Percentiles rank a stretch among this genome's conserved stretches.
Evolutionary conservation across 2,329 filamentous ascomycete species (phyloP).

Genomic region (Teratosphaeriaceae sp.): DNA sequence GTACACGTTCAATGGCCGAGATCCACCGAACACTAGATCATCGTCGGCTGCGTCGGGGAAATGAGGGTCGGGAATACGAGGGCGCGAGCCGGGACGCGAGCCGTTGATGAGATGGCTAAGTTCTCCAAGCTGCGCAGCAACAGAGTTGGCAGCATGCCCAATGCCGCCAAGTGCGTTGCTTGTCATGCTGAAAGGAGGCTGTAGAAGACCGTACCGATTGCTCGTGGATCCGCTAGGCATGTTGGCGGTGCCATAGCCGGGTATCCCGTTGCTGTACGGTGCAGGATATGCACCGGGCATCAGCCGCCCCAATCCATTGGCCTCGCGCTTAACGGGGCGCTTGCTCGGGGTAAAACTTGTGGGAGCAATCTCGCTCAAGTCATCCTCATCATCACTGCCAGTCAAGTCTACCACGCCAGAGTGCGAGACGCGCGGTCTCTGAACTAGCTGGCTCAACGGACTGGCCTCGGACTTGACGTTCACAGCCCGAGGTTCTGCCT

Average conservation of each 20-base stretch:
- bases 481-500: conserved; percentile 8
- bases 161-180: conserved; percentile 6
- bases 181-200: not conserved
- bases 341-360: conserved; percentile 17
- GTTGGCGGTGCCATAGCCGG: not conserved
- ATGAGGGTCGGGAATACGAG: too few relatives aligned
- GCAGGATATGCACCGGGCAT: conserved; percentile 20
- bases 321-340: conserved; percentile 6
- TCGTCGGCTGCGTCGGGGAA: conserved; percentile 19
- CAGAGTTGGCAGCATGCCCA: conserved; percentile 2
- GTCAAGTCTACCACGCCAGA: conserved; percentile 27
- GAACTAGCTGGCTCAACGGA: conserved; percentile 9
- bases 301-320: conserved; percentile 1
- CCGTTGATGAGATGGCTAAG: conserved; percentile 15
- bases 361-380: conserved; percentile 18
- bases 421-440: conserved; percentile 10
- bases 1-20: conserved; percentile 17
- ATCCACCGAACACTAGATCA: conserved; percentile 15
- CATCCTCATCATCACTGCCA: conserved; percentile 23
- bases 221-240: not conserved
- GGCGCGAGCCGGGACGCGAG: conserved; percentile 11
- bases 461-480: conserved; percentile 9
- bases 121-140: conserved; percentile 11
- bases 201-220: not conserved
- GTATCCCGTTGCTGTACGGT: conserved; percentile 2